Conservation (phyloP, 352 stramenopile genomes). For the Saprolegnia diclina region DNA sequence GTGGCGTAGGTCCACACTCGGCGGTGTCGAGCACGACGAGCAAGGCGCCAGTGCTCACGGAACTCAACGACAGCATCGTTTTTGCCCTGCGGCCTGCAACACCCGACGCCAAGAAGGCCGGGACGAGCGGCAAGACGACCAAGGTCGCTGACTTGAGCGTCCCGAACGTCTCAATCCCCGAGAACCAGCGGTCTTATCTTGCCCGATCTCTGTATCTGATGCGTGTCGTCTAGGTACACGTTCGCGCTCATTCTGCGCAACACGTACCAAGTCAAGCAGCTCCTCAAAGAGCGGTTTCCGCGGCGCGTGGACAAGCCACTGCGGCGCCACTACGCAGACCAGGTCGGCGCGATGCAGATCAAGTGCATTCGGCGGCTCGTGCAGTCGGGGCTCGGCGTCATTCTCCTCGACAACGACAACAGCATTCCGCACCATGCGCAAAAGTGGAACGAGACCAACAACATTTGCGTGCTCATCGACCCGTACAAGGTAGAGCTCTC, state of each 20-base stretch:
- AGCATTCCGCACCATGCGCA: constrained; percentile 37
- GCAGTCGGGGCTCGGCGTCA: constrained; percentile 63
- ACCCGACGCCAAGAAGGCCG: not conserved
- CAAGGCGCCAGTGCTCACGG: constrained; percentile 14
- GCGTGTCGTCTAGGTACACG: constrained; percentile 56
- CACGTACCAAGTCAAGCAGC: constrained; percentile 69
- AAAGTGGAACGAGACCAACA: constrained; percentile 43
- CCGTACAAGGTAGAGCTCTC: constrained; percentile 60
- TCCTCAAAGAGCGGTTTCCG: constrained; percentile 64
- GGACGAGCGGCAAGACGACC: not conserved
- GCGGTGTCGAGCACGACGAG: constrained; percentile 1
- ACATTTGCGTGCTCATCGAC: constrained; percentile 75
- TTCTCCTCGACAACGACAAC: constrained; percentile 65
- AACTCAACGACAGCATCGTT: constrained; percentile 20
- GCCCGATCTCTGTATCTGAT: not conserved
- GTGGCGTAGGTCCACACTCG: not conserved
- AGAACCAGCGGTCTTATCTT: constrained; percentile 11
- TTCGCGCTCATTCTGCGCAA: constrained; percentile 79
- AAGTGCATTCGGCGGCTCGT: constrained; percentile 78
- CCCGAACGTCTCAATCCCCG: constrained; percentile 1
- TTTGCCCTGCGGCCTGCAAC: not conserved
- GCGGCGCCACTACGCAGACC: constrained; percentile 45
- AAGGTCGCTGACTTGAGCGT: constrained; percentile 7
- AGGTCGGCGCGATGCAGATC: constrained; percentile 68
- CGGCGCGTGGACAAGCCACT: constrained; percentile 43